Base-by-base conservation (phyloP, 176 grass and related monocot genomes). In the Triticum timopheevii region DNA sequence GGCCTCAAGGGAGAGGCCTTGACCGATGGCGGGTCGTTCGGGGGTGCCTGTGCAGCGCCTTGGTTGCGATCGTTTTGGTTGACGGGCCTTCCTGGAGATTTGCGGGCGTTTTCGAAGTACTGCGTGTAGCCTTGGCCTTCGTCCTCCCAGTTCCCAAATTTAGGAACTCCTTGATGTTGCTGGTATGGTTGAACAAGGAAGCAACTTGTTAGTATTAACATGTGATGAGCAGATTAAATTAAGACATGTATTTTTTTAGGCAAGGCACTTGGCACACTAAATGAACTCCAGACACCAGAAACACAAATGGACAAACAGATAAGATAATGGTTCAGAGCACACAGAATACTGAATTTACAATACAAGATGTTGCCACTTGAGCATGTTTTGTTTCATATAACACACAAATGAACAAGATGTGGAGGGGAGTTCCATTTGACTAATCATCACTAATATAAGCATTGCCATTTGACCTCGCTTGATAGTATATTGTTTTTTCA, bases 101-200 rank as follows among this genome's bases (percentile, higher is more conserved):
- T 92, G 61, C 90, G 87, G 11, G 85, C 90, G 49, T 88, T 92
- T 22, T 99, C 97, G 15, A 93, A 94, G 44, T 80, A 90, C 72
- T 93, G 87, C 13, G 97, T 92, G 85, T 99, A 94, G 35, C 77
- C 83, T 67, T 77, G 83, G 3, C n/a, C 78, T 13, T 94, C 82
- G 4, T 23, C 80, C 69, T 96, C 94, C 94, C 94, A 96, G 35
- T 74, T 90, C 52, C 97, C 92, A 84, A 99, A 93, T 89, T 99
- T 96, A 22, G 92, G 94, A 78, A 96, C 87, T 58, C 78, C 86
- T 40, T 88, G 25, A 79, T 91, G 49, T 17, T 52, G 84, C 86
- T 93, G 91, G 59, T 82, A 52, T 2, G 88, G 25, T 70, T 22
- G 44, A 85, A 83, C 19, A 87, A 85, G 76, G 4, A 83, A 47